A percentile compares a stretch with the other conserved stretches of the same genome.
Evolutionary conservation across 495 filamentous ascomycete species (phyloP).

Genomic region (Pyrenopolyporus hunteri): DNA sequence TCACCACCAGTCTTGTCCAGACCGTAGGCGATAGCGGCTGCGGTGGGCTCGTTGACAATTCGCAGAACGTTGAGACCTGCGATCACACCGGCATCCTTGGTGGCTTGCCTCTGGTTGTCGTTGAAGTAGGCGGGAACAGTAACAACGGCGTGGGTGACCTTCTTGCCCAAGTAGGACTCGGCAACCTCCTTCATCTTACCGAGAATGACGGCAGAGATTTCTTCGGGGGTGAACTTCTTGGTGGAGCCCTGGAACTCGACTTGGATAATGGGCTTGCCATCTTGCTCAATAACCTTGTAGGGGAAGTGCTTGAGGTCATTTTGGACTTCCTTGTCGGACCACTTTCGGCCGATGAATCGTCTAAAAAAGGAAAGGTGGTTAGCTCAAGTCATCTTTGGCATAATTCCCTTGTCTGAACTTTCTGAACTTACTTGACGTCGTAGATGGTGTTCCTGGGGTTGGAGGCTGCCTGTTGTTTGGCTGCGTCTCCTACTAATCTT

Average conservation of each 20-base stretch:
- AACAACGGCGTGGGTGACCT: conserved; percentile 95
- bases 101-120: conserved; percentile 97
- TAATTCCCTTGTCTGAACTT: no score
- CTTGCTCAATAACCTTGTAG: conserved; percentile 81
- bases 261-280: conserved; percentile 80
- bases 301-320: conserved; percentile 88
- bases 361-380: conserved; percentile 47
- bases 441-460: conserved; percentile 91
- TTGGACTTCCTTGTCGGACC: conserved; percentile 83
- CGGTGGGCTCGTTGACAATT: conserved; percentile 95
- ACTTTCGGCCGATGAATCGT: conserved; percentile 91
- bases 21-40: conserved; percentile 86
- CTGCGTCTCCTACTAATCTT: conserved; percentile 95
- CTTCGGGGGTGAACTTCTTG: conserved; percentile 85
- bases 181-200: conserved; percentile 98
- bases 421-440: conserved; percentile 90
- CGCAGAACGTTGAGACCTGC: conserved; percentile 96
- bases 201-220: conserved; percentile 86
- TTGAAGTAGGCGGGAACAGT: conserved; percentile 99
- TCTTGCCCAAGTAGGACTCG: conserved; percentile 90
- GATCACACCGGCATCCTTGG: conserved; percentile 95
- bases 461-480: conserved; percentile 97
- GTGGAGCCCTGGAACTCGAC: conserved; percentile 75
- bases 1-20: conserved; percentile 86
- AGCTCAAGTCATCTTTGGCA: conserved; percentile 35